Conservation (phyloP, 2,329 filamentous ascomycete species). For the Colletotrichum musicola region DNA sequence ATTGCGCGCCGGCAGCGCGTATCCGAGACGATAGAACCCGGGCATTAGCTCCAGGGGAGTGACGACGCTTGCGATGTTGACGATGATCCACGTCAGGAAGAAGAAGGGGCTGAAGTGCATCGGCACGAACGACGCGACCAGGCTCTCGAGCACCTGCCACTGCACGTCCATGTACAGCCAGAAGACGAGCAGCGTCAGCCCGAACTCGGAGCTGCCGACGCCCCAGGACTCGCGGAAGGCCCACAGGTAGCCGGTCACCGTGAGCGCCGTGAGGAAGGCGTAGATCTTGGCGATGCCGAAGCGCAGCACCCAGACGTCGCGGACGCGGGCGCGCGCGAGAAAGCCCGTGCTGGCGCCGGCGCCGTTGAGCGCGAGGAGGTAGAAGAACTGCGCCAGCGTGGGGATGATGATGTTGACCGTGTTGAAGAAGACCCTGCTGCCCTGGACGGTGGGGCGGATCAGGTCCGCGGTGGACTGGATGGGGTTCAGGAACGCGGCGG, state of each 20-base stretch:
- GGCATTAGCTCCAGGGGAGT: constrained; percentile 53
- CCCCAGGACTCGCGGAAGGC: constrained; percentile 57
- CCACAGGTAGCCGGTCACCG: constrained; percentile 57
- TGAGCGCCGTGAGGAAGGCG: constrained; percentile 52
- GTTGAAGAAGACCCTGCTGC: constrained; percentile 51
- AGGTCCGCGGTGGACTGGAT: constrained; percentile 45
- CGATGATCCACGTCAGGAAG: constrained; percentile 56
- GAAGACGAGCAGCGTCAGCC: constrained; percentile 45
- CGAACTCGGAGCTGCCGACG: constrained; percentile 48
- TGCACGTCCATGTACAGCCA: constrained; percentile 59
- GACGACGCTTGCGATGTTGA: constrained; percentile 53
- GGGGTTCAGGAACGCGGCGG: constrained; percentile 50
- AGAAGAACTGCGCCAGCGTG: constrained; percentile 49
- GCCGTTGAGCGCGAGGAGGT: constrained; percentile 40
- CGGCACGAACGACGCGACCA: constrained; percentile 45
- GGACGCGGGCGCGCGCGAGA: constrained; percentile 38
- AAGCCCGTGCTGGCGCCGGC: constrained; percentile 18
- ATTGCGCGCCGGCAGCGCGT: constrained; percentile 51
- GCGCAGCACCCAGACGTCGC: constrained; percentile 44
- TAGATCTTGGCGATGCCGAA: constrained; percentile 47
- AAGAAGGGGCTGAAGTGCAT: constrained; percentile 55
- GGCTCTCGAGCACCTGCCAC: constrained; percentile 55
- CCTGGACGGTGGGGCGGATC: constrained; percentile 51
- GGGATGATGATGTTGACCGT: constrained; percentile 54
- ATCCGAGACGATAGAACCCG: constrained; percentile 55